Evolutionary conservation across 345 rosid genomes (phyloP).

Genomic region (Citrus cavaleriei): DNA sequence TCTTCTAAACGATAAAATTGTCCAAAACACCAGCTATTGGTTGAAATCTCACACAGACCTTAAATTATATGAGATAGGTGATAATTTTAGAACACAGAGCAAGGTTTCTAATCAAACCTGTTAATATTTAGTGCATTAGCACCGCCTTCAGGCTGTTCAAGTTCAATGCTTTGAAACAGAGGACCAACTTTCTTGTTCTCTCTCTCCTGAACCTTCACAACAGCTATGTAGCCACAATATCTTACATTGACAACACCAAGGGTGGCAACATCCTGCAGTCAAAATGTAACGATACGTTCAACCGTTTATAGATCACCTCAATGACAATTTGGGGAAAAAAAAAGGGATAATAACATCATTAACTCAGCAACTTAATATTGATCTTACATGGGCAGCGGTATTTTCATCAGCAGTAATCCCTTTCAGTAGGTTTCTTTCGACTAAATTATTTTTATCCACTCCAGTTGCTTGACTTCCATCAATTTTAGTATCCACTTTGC

Average conservation of each 20-base stretch:
- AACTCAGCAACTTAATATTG: slow-evolving; percentile 17
- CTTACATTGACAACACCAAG: slow-evolving; percentile 79
- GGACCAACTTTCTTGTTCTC: slow-evolving; percentile 44
- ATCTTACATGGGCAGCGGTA: slow-evolving; percentile 90
- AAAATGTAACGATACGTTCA: slow-evolving; percentile 18
- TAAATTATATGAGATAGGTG: not conserved
- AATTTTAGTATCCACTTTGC: slow-evolving; percentile 84
- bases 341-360: slow-evolving; percentile 4
- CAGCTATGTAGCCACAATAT: slow-evolving; percentile 79
- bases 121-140: slow-evolving; percentile 94
- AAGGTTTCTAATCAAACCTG: slow-evolving; percentile 49
- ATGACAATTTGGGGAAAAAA: not conserved
- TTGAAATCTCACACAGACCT: not conserved
- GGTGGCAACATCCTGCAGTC: slow-evolving; percentile 72
- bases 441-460: slow-evolving; percentile 49
- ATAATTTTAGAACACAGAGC: not conserved
- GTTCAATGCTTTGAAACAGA: slow-evolving; percentile 57
- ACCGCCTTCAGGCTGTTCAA: slow-evolving; percentile 97
- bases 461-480: slow-evolving; percentile 78
- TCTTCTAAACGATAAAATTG: not conserved
- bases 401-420: slow-evolving; percentile 98
- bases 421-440: slow-evolving; percentile 82
- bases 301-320: not conserved
- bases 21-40: not conserved
- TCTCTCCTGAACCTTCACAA: slow-evolving; percentile 64